Evolutionary conservation across 192 early-diverging fungal genomes (phyloP), one percentile per base, ranked within the genome.

Genomic region (Backusella mclennaniae): DNA sequence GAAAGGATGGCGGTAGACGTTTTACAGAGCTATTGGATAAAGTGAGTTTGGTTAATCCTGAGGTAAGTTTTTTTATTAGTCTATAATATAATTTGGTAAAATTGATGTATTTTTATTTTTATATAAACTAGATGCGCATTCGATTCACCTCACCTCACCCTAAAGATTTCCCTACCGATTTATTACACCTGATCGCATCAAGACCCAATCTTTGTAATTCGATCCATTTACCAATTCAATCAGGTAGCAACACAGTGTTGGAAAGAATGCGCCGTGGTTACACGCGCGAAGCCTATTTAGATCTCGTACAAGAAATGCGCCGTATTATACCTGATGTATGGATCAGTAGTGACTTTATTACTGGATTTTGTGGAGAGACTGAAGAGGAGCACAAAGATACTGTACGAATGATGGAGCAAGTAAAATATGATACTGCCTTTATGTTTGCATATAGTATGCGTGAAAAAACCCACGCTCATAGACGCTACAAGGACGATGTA

Each of bases 391-490:
- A 92, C 78, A 77, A 76, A 23, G 91, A 92, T 71, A 94, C 93
- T 0, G 87, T 92, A 70, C 84, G 83, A 11, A 23, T 90, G 78
- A 92, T 94, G 91, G 76, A 87, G 35, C 71, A 82, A 6, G 91
- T 94, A 1, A 86, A 87, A 39, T 94, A 90, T 33, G 93, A 94
- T 76, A 88, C 85, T 73, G 93, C 93, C 0, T 94, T 90, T 67
- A 94, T 94, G 93, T 94, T 94, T 84, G 91, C 90, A 7, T 94
- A 94, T 79, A 79, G 90, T 73, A 92, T 91, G 85, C 87, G 93
- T 52, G 91, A 92, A 77, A 86, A 87, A 41, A 94, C 93, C 5
- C 91, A 92, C 67, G 93, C 93, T 4, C 91, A 92, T 73, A 88
- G 93, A 35, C 82, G 84, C 46, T 87, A 86, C 59, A 63, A 84